Base-by-base conservation (phyloP, 1,284 basidiomycete genomes). In the Peniophora sp. region DNA sequence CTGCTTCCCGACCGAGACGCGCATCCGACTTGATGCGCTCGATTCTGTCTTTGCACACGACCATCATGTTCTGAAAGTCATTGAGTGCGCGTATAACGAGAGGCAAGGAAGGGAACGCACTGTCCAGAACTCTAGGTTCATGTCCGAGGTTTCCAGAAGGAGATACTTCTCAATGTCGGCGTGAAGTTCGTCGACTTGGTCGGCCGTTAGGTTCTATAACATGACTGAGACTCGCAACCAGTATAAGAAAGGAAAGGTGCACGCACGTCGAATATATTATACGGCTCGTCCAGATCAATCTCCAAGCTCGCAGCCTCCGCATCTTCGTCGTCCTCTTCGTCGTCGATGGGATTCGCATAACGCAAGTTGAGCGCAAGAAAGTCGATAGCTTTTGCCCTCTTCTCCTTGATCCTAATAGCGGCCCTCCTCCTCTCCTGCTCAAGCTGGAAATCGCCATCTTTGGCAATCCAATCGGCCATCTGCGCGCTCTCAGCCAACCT, bases 221-320 rank as follows among this genome's bases (percentile, higher is more conserved):
- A 32, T 45, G 56, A 67, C 50, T 72, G 55, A 52, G 49, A 23
- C 25, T 2, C 19, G 35, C 14, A 41, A 34, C 25, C 44, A 17
- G 32, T 9, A 45, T 32, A 0, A 14, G 25, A 23, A 27, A 45
- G 36, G 41, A 34, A 17, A 2, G n/a, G n/a, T n/a, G n/a, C n/a
- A 73, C 87, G 55, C 62, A 92, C 92, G 56, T 97, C 91, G 56
- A 99, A 88, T 57, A 99, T 97, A 58, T 89, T 89, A 70, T 97
- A 97, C 0, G 97, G 97, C 66, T 99, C 97, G 59, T 98, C 95
- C 45, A 99, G 79, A 68, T 99, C 97, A 60, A 98, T 97, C 68
- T 99, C 97, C 48, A 99, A 77, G 12, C 92, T 92, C 41, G 88
- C 83, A 55, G 92, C 87, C 35, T 90, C 84, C 53, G 81, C 72